A percentile compares a stretch with the other conserved stretches of the same genome.
Conservation (phyloP, 2,329 filamentous ascomycete species). For the Penicillium sp. region DNA sequence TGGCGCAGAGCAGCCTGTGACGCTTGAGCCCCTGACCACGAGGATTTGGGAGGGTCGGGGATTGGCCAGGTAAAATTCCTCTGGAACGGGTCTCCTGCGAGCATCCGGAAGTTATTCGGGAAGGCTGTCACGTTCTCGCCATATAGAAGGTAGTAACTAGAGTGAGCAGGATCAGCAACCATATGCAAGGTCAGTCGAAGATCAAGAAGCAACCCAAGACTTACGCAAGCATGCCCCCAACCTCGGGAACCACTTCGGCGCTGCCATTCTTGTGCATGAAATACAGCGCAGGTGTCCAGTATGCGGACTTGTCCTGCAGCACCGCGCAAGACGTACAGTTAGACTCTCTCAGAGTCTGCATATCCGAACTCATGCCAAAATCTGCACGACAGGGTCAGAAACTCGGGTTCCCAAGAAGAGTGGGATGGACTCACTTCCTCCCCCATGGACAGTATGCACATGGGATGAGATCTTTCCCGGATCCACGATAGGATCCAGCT, state of each 20-base stretch:
- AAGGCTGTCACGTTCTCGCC: constrained; percentile 66
- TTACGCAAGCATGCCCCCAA: constrained; percentile 82
- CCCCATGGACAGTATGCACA: constrained; percentile 72
- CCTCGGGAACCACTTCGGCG: constrained; percentile 66
- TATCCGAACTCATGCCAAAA: constrained; percentile 60
- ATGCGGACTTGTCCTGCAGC: constrained; percentile 77
- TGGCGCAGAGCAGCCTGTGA: constrained; percentile 70
- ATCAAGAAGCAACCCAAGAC: constrained; percentile 38
- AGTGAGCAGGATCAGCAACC: neutral
- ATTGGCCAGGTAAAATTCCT: constrained; percentile 69
- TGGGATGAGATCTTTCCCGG: constrained; percentile 61
- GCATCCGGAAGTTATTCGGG: constrained; percentile 74
- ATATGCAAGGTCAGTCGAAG: constrained; percentile 10
- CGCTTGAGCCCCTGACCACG: constrained; percentile 63
- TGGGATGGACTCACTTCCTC: constrained; percentile 61
- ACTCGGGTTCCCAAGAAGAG: neutral
- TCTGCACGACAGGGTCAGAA: constrained; percentile 48
- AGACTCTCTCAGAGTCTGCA: constrained; percentile 56
- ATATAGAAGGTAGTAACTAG: constrained; percentile 80
- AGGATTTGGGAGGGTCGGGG: constrained; percentile 65
- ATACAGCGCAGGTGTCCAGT: constrained; percentile 79
- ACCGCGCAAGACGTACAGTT: constrained; percentile 80
- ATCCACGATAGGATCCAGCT: constrained; percentile 74
- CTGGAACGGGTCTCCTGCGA: constrained; percentile 68
- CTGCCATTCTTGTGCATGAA: constrained; percentile 68